Evolutionary conservation across 83 land plant species (phyloP), one percentile per base, ranked within the genome.

Genomic region (Larix sibirica): DNA sequence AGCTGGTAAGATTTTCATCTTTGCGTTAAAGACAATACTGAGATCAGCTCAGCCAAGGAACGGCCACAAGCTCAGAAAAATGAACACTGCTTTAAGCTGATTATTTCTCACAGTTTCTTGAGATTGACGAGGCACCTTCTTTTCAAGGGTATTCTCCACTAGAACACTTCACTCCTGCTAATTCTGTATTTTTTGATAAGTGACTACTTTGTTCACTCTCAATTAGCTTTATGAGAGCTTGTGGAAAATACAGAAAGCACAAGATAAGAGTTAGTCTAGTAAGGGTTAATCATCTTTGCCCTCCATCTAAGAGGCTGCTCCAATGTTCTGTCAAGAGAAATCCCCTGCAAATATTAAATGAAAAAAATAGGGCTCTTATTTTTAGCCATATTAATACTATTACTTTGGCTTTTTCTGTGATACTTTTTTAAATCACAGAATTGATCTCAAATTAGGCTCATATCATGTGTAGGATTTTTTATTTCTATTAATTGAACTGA

Each of bases 121-220:
- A 74, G 77, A 74, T 74, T 44, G 58, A 54, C 77, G 26, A 74
- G 77, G 77, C 58, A 47, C 58, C 56, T 74, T 74, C 58, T 13
- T 74, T 74, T 44, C 63, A 56, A 42, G 63, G 64, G 63, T 78
- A 78, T 60, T 78, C 80, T 14, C 80, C 58, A 26, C 50, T 78
- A 78, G 80, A 78, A 26, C 54, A 78, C 36, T 78, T 33, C 58
- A 33, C 80, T 59, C 62, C 80, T 78, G 17, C 47, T 74, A 78
- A 78, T 78, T 78, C 80, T 78, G 80, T 59, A 78, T 59, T 78
- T 74, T 78, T 78, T 78, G 80, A 24, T 10, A 78, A 59, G 62
- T 59, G 18, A 78, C 28, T 78, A 33, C 80, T 78, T 28, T 28
- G 18, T 28, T 78, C 63, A 26, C 63, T 78, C 80, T 60, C 62